phyloP scores from a whole-genome alignment of 495 filamentous ascomycete genomes.

The Opeltia flavorubescens region DNA sequence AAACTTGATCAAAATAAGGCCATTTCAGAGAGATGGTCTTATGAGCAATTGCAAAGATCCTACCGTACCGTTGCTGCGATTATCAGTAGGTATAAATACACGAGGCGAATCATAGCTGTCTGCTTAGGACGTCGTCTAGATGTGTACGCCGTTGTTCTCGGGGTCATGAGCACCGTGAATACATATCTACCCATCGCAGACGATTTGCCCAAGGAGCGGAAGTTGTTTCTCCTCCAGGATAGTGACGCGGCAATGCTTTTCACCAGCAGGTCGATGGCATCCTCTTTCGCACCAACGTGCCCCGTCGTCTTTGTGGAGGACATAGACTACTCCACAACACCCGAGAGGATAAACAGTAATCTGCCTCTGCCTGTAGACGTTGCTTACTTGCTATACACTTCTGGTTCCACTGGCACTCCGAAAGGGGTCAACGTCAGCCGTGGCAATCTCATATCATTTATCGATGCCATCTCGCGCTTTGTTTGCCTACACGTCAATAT shows the following conservation, averaged over 20 bases:
- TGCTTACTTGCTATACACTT: slow-evolving; percentile 31
- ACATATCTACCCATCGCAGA: slow-evolving; percentile 57
- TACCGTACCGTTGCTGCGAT: slow-evolving; percentile 28
- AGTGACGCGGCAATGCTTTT: slow-evolving; percentile 21
- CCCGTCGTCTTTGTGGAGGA: slow-evolving; percentile 21
- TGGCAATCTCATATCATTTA: slow-evolving; percentile 32
- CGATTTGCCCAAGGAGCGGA: slow-evolving; percentile 28
- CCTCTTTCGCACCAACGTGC: slow-evolving; percentile 16
- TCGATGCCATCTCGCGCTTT: slow-evolving; percentile 25
- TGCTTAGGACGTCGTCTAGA: slow-evolving; percentile 29
- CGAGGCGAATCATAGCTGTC: slow-evolving; percentile 27
- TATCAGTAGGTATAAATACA: slow-evolving; percentile 20
- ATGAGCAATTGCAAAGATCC: slow-evolving; percentile 22
- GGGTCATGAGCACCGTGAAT: slow-evolving; percentile 45
- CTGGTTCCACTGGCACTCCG: slow-evolving; percentile 31
- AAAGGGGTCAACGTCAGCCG: slow-evolving; percentile 31
- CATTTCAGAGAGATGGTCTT: slow-evolving; percentile 26
- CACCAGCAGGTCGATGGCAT: slow-evolving; percentile 14
- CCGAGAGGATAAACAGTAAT: neutral
- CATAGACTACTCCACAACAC: slow-evolving; percentile 15
- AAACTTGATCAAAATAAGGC: slow-evolving; percentile 17
- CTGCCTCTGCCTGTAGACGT: slow-evolving; percentile 4
- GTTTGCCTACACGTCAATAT: slow-evolving; percentile 17
- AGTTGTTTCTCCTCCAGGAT: slow-evolving; percentile 30
- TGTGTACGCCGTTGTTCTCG: slow-evolving; percentile 29